Evolutionary conservation across 1,284 basidiomycete genomes (phyloP), one percentile per base, ranked within the genome.

Genomic region (Wolfiporia cocos): DNA sequence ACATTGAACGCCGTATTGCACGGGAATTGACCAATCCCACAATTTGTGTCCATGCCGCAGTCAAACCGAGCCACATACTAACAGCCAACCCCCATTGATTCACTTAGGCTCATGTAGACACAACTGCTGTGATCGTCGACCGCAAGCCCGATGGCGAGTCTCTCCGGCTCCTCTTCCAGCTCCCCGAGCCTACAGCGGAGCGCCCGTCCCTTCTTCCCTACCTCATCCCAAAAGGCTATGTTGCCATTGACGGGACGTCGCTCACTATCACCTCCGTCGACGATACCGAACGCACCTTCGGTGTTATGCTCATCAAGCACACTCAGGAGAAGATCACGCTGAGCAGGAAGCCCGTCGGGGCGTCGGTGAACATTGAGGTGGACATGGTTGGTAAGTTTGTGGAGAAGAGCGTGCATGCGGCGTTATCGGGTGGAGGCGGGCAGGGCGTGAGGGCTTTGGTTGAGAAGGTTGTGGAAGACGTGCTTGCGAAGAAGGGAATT

Each of bases 101-200:
- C n/a, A n/a, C n/a, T n/a, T 22, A 94, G 90, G 93, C 89, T 17
- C 93, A 97, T 63, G 88, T 99, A 48, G 96, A 99, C 58, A 81
- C 78, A 4, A 95, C 92, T 2, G 93, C 88, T 2, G 84, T 69
- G 1, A 73, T 97, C 42, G 58, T 83, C 30, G 74, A 76, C 10
- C 78, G 76, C 36, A 67, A 63, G 4, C 70, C 74, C 10, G 96
- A 97, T 55, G 93, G 92, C 12, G 91, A 95, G 56, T 96, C 93
- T 9, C 62, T 96, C 50, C 83, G 89, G 24, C 70, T 91, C 55
- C 76, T 72, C 41, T 97, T 94, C 69, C 74, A 81, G 57, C 74
- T 97, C 39, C 70, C 81, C 3, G 70, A 81, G 48, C 67, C 76
- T 18, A 81, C 78, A 3, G 61, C 67, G n/a, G 65, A 68, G 10